phyloP scores from a whole-genome alignment of 441 rosid genomes.

The Bruguiera hainesii region DNA sequence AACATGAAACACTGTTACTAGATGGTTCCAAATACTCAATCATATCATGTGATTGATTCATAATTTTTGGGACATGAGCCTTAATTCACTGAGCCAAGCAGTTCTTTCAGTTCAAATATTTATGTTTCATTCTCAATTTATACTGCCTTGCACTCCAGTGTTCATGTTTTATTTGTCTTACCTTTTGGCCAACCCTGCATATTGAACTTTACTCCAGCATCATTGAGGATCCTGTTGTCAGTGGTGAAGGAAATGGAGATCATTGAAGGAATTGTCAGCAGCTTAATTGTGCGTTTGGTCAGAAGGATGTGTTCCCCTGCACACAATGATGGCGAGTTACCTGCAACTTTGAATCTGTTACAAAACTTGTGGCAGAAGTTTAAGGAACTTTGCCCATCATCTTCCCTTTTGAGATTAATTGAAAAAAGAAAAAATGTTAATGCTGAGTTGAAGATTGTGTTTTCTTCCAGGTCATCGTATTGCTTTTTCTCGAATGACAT shows the following conservation, averaged over 20 bases:
- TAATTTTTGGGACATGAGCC: too few species aligned
- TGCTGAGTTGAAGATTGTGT: too few species aligned
- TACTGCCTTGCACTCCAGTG: conserved; percentile 5
- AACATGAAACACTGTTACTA: neutral
- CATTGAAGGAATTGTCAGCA: conserved; percentile 51
- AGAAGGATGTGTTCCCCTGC: conserved; percentile 57
- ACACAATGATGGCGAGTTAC: conserved; percentile 42
- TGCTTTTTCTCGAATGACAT: neutral
- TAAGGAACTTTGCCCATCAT: neutral
- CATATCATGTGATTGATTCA: too few species aligned
- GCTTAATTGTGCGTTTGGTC: conserved; percentile 52
- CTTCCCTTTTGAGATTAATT: neutral
- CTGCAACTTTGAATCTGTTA: conserved; percentile 6
- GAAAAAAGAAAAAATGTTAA: neutral
- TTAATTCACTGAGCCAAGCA: too few species aligned
- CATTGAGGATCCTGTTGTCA: conserved; percentile 53
- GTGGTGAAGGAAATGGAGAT: conserved; percentile 43
- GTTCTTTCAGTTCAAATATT: too few species aligned
- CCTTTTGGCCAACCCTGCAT: neutral
- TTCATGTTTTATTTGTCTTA: neutral
- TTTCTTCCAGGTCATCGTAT: neutral
- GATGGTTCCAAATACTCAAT: neutral
- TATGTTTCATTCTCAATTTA: too few species aligned
- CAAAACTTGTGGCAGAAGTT: neutral
- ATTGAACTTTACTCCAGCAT: conserved; percentile 33